Conservation (phyloP, 2,329 filamentous ascomycete species). For the Alternaria metachromatica region DNA sequence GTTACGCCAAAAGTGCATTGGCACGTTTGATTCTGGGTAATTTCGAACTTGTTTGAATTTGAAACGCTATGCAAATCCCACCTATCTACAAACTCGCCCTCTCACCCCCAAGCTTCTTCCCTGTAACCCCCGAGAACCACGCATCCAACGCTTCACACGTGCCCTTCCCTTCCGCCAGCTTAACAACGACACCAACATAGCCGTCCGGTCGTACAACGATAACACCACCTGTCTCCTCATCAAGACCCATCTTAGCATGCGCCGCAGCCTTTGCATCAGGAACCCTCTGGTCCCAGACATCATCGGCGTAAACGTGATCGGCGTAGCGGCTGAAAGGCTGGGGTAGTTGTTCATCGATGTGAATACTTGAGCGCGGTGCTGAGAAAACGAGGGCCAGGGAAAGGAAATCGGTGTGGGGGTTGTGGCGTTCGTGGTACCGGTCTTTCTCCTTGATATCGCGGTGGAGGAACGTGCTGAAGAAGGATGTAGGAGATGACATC, state of each 20-base stretch:
- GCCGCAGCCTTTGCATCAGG: slow-evolving; percentile 74
- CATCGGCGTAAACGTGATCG: slow-evolving; percentile 86
- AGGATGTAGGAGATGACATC: slow-evolving; percentile 71
- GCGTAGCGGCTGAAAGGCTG: slow-evolving; percentile 74
- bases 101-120: slow-evolving; percentile 61
- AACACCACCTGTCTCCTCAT: slow-evolving; percentile 75
- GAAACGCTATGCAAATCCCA: neutral
- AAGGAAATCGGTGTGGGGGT: slow-evolving; percentile 84
- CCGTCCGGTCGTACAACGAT: slow-evolving; percentile 87
- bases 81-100: slow-evolving; percentile 36
- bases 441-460: slow-evolving; percentile 60
- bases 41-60: neutral
- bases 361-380: slow-evolving; percentile 69
- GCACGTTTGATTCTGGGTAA: neutral
- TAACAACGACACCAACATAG: slow-evolving; percentile 79
- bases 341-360: slow-evolving; percentile 75
- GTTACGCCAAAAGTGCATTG: neutral
- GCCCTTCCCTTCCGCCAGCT: slow-evolving; percentile 75
- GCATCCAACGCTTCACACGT: slow-evolving; percentile 84
- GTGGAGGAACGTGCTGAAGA: slow-evolving; percentile 72
- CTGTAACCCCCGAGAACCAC: slow-evolving; percentile 78
- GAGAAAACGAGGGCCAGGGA: slow-evolving; percentile 80
- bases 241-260: slow-evolving; percentile 85
- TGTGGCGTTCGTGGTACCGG: slow-evolving; percentile 77
- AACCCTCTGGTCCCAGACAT: slow-evolving; percentile 74